Conservation (phyloP, 2,329 filamentous ascomycete genomes). For the Cyphellophora europaea region DNA sequence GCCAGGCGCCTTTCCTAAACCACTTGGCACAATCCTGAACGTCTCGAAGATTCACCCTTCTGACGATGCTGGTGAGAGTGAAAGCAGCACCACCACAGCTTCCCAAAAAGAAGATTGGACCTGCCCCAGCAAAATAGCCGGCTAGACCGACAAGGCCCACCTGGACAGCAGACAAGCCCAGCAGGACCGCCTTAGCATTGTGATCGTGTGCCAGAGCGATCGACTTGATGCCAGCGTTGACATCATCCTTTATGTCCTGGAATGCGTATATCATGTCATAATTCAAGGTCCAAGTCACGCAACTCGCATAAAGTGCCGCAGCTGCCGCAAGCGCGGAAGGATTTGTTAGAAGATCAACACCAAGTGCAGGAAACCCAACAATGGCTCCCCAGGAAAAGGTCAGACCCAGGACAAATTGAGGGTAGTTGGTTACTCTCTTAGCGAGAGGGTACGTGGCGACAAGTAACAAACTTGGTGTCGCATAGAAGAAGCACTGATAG, state of each 20-base stretch:
- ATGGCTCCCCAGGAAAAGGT: constrained; percentile 43
- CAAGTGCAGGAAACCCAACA: constrained; percentile 37
- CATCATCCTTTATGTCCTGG: constrained; percentile 43
- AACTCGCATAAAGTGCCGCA: constrained; percentile 35
- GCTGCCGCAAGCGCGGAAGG: constrained; percentile 27
- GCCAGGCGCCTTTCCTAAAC: constrained; percentile 54
- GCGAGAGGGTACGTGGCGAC: constrained; percentile 41
- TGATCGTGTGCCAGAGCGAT: constrained; percentile 41
- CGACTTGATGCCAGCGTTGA: constrained; percentile 40
- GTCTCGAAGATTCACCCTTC: constrained; percentile 47
- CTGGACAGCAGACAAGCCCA: constrained; percentile 30
- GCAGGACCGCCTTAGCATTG: constrained; percentile 35
- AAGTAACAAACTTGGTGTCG: constrained; percentile 32
- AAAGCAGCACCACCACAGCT: constrained; percentile 48
- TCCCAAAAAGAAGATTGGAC: constrained; percentile 49
- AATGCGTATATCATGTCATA: constrained; percentile 45
- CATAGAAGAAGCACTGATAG: constrained; percentile 32
- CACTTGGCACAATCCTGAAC: constrained; percentile 55
- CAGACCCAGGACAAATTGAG: constrained; percentile 42
- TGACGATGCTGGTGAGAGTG: constrained; percentile 50
- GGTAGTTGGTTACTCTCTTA: constrained; percentile 45
- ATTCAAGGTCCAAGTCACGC: constrained; percentile 38
- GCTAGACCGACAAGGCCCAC: constrained; percentile 33
- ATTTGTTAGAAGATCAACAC: constrained; percentile 34
- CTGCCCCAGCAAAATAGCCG: constrained; percentile 41